Conservation (phyloP, 2,329 filamentous ascomycete species). For the Chrysoporthe austroafricana region DNA sequence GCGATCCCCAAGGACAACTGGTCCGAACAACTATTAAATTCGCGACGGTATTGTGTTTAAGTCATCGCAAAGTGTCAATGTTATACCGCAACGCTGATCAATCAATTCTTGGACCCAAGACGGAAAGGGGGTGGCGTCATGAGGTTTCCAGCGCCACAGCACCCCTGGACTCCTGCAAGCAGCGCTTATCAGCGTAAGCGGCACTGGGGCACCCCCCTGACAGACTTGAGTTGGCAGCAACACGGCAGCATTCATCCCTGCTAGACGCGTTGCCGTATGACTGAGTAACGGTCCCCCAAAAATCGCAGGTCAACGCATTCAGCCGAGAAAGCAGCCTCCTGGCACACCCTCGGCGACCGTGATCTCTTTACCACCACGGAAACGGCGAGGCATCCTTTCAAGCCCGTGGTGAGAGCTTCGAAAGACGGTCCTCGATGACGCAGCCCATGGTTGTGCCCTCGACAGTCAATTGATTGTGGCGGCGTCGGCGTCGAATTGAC, state of each 20-base stretch:
- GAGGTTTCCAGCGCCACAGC: background rate
- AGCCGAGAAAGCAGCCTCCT: background rate
- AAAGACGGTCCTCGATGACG: constrained; percentile 8
- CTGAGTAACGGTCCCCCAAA: background rate
- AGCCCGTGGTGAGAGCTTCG: background rate
- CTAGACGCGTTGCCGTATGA: constrained; percentile 10
- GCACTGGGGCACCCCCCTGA: background rate
- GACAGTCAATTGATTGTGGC: constrained; percentile 6
- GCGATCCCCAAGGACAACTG: background rate
- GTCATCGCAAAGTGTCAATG: background rate
- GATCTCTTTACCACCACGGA: background rate
- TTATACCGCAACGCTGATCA: background rate
- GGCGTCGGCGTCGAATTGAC: constrained; percentile 4
- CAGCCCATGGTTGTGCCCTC: constrained; percentile 5
- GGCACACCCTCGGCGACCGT: too few species aligned
- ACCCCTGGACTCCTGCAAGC: background rate
- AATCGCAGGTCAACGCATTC: background rate
- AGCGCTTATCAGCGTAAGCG: background rate
- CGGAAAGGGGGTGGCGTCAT: constrained; percentile 1
- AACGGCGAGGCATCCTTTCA: background rate
- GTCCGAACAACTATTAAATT: constrained; percentile 1
- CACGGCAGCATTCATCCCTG: constrained; percentile 1
- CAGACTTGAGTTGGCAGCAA: background rate
- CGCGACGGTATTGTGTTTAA: constrained; percentile 1
- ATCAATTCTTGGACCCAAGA: background rate